Conservation (phyloP, 495 filamentous ascomycete genomes). For the Hypoxylon fragiforme region DNA sequence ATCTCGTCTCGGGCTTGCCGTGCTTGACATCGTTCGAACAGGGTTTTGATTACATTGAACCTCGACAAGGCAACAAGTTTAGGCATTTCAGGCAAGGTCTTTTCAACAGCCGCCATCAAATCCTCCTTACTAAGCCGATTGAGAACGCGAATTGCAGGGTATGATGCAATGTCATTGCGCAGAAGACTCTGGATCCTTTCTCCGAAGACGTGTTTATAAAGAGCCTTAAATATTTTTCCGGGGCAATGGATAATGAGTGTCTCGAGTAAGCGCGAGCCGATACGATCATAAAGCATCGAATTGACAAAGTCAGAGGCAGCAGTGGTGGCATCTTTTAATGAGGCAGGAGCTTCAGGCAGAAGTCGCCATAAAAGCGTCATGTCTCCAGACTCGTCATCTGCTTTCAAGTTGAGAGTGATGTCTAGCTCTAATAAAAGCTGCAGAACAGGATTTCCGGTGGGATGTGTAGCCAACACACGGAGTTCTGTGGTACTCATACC, state of each 20-base stretch:
- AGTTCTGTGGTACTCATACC: slow-evolving; percentile 73
- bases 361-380: slow-evolving; percentile 46
- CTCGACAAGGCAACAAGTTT: slow-evolving; percentile 72
- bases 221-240: slow-evolving; percentile 82
- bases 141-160: slow-evolving; percentile 76
- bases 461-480: slow-evolving; percentile 79
- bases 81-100: slow-evolving; percentile 69
- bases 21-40: slow-evolving; percentile 81
- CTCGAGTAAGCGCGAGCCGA: slow-evolving; percentile 88
- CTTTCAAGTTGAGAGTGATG: slow-evolving; percentile 67
- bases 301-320: slow-evolving; percentile 69
- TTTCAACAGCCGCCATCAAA: slow-evolving; percentile 66
- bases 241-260: slow-evolving; percentile 77
- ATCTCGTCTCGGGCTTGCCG: slow-evolving; percentile 61
- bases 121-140: slow-evolving; percentile 85
- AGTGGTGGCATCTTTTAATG: slow-evolving; percentile 47
- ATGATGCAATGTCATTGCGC: slow-evolving; percentile 86
- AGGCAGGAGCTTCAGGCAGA: slow-evolving; percentile 48
- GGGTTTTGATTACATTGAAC: slow-evolving; percentile 72
- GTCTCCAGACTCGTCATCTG: slow-evolving; percentile 50
- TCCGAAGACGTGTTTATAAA: slow-evolving; percentile 75
- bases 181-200: slow-evolving; percentile 75
- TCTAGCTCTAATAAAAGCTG: slow-evolving; percentile 87
- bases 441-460: slow-evolving; percentile 84
- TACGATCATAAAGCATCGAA: slow-evolving; percentile 80